Base-by-base conservation (phyloP, 257 asterid species). In the Ajuga chamaepitys region DNA sequence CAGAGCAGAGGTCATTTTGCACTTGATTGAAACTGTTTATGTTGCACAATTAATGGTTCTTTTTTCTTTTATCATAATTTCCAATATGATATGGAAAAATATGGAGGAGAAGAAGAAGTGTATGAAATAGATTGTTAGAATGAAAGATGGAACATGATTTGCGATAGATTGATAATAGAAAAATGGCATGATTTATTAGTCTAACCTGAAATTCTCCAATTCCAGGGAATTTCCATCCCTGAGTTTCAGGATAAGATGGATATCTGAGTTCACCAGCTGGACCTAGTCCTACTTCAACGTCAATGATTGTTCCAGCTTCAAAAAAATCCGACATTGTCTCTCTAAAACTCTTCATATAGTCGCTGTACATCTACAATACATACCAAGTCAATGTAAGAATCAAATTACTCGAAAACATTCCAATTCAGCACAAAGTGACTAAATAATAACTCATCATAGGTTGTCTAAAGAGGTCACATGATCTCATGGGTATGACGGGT, bases 211-310 rank as follows among this genome's bases (percentile, higher is more conserved):
- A 88, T 75, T 88, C 95, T 63, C 95, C 96, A 11, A 88, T 83
- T 17, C 95, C 95, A 0, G 96, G 98, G 72, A 77, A 91, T 34
- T 28, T 16, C 98, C 95, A 88, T 58, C 96, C 98, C 34, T 82
- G 95, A 58, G 81, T 71, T 77, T 82, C 77, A 10, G 86, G 85
- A 62, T 88, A 88, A 1, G 98, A 86, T 1, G 98, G 95, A 62
- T 88, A 88, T 46, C 95, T 74, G 45, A 91, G 92, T 63, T 91
- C 96, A 16, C 98, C 98, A 0, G 95, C 92, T 9, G 96, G 96
- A 51, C 98, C 98, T 25, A 88, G 75, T 53, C 98, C 98, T 6
- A 88, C 85, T 76, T 91, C 98, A 66, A 88, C 70, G 75, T 91
- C 98, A 3, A 85, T 68, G 20, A 91, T 77, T 3, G 85, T 71